Conservation (phyloP, 139 green algal genomes). For the Picochlorum sp. region DNA sequence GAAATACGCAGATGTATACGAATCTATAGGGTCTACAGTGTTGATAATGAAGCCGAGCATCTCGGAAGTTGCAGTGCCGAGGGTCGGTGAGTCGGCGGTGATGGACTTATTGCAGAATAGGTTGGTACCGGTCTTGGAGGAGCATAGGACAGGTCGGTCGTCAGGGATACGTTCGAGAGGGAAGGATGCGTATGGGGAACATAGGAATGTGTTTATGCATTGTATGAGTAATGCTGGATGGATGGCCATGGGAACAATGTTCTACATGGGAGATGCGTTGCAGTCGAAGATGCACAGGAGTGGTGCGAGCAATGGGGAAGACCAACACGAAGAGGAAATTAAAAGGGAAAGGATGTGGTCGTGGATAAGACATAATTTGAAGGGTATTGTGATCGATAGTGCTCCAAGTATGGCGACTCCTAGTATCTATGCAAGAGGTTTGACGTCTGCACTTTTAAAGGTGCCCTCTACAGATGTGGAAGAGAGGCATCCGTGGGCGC, state of each 20-base stretch:
- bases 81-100: background rate
- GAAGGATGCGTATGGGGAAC: too few relatives aligned
- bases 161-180: too few relatives aligned
- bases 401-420: slow-evolving; percentile 17
- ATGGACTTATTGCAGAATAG: background rate
- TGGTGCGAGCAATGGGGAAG: background rate
- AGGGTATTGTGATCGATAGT: slow-evolving; percentile 33
- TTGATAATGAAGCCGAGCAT: slow-evolving; percentile 2
- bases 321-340: background rate
- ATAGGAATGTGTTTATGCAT: slow-evolving; percentile 9
- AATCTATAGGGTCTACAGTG: slow-evolving; percentile 2
- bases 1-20: slow-evolving; percentile 2
- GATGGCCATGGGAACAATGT: slow-evolving; percentile 29
- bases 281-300: too few relatives aligned
- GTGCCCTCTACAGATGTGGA: slow-evolving; percentile 13
- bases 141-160: background rate
- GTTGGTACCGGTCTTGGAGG: background rate
- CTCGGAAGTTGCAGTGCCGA: slow-evolving; percentile 5
- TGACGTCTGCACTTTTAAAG: slow-evolving; percentile 14
- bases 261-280: slow-evolving; percentile 12
- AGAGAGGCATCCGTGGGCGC: slow-evolving; percentile 3
- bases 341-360: background rate
- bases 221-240: slow-evolving; percentile 34
- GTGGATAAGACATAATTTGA: background rate
- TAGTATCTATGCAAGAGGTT: slow-evolving; percentile 17